Conservation (phyloP, 2,329 filamentous ascomycete genomes). For the Talaromyces funiculosus region DNA sequence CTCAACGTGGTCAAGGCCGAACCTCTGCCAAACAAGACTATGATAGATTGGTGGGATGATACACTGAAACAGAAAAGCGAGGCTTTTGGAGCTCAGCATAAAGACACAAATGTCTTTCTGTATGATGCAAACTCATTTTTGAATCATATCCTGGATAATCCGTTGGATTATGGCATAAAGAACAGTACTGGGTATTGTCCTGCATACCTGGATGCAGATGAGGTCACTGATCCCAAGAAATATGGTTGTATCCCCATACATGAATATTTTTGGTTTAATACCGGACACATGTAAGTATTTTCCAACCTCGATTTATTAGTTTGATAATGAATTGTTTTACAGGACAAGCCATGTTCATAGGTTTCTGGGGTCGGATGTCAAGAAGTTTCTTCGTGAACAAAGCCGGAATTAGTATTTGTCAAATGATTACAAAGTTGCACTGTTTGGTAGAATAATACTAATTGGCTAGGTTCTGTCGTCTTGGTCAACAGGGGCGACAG, state of each 20-base stretch:
- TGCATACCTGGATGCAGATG: not conserved
- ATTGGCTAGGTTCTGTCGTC: too few relatives aligned
- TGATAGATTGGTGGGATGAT: not conserved
- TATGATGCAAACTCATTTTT: not conserved
- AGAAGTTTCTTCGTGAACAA: not conserved
- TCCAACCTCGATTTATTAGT: not conserved
- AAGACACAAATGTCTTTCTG: not conserved
- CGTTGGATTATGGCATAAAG: not conserved
- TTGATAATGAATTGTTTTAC: not conserved
- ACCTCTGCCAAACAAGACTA: not conserved
- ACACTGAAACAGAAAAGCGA: not conserved
- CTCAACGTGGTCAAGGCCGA: not conserved
- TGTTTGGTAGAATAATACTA: too few relatives aligned
- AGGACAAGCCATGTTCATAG: not conserved
- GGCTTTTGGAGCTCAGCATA: not conserved
- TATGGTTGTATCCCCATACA: not conserved
- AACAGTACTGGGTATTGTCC: not conserved
- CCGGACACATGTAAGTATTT: not conserved
- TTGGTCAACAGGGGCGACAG: too few relatives aligned
- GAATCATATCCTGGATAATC: not conserved
- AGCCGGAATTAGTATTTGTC: not conserved
- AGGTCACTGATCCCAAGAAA: not conserved
- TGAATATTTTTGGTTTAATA: not conserved
- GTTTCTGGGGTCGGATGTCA: not conserved
- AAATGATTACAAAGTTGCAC: too few relatives aligned